Conservation (phyloP, 352 stramenopile genomes). For the Phytophthora citrophthora region DNA sequence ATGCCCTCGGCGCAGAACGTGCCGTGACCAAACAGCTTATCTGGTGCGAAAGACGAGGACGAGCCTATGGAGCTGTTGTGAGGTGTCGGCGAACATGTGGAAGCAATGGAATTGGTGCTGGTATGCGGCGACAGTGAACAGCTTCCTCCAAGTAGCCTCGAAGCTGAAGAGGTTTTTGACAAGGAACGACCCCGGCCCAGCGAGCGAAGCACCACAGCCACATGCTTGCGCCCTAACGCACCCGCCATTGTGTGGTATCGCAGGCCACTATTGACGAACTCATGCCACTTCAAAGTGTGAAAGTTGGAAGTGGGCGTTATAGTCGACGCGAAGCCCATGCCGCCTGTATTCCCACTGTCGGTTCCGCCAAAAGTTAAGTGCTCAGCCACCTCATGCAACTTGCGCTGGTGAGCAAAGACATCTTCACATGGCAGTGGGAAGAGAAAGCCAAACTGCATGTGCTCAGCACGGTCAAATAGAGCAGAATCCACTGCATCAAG, state of each 20-base stretch:
- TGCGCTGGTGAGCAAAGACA: conserved; percentile 78
- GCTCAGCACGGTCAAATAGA: conserved; percentile 67
- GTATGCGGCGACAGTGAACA: conserved; percentile 38
- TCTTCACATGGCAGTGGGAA: conserved; percentile 86
- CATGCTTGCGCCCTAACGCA: conserved; percentile 62
- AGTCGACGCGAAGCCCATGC: conserved; percentile 49
- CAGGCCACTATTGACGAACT: conserved; percentile 72
- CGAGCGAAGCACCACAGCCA: conserved; percentile 62
- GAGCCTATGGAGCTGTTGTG: conserved; percentile 23
- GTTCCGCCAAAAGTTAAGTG: conserved; percentile 67
- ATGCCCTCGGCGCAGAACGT: conserved; percentile 70
- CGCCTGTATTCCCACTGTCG: conserved; percentile 20
- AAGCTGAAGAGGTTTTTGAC: conserved; percentile 42
- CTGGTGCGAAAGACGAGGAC: conserved; percentile 36
- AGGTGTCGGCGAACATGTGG: conserved; percentile 42
- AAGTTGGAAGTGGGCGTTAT: conserved; percentile 76
- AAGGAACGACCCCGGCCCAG: conserved; percentile 32
- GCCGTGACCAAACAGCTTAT: conserved; percentile 66
- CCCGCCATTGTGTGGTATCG: conserved; percentile 66
- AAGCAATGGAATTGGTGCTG: conserved; percentile 27
- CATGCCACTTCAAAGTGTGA: conserved; percentile 71
- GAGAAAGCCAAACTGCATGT: conserved; percentile 74
- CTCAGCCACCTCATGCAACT: conserved; percentile 78
- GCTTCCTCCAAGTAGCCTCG: conserved; percentile 26
- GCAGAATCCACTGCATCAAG: conserved; percentile 64